Evolutionary conservation across 2,329 filamentous ascomycete genomes (phyloP), one percentile per base, ranked within the genome.

Genomic region (Colletotrichum navitas): DNA sequence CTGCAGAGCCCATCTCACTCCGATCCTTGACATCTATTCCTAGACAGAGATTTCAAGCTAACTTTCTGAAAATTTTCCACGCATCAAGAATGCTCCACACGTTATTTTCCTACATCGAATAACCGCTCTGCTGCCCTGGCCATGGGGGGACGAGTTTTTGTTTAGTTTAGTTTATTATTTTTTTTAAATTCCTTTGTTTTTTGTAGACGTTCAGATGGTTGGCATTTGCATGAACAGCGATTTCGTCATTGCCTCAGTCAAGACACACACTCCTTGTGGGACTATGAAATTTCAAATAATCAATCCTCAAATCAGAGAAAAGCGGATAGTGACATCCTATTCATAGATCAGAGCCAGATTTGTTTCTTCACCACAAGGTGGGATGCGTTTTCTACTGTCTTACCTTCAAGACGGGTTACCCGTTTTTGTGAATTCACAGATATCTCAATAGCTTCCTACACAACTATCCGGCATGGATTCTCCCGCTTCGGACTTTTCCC

Each of bases 261-360:
- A 14, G 32, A 21, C 3, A 24, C n/a, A 14, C 16, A 24, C 21
- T 36, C 2, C 52, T 55, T 7, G 21, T 39, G 21, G 21, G 52
- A n/a, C 2, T 16, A 11, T 12, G 24, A 3, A 7, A 34, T 1
- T 14, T 21, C 11, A 24, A 32, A 6, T 6, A 39, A 43, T 16
- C 39, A 3, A 7, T 24, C 5, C 6, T 4, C 11, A 18, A 16
- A 56, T 2, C 34, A 5, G 32, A 4, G 6, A 5, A 55, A 36
- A 29, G 1, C 7, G 5, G 4, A 6, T 4, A 36, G 5, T 34
- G 8, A 18, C 12, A 7, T n/a, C 1, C 0, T 8, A 11, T 6
- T 34, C 16, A 2, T 8, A 55, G 14, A 10, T 4, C 18, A n/a
- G 29, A n/a, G 29, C 5, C 18, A 12, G 7, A 6, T 52, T 4